Percentiles rank a stretch among this genome's conserved stretches.
Evolutionary conservation across 768 basidiomycete genomes (phyloP).

Genomic region (Boletus rex-veris): DNA sequence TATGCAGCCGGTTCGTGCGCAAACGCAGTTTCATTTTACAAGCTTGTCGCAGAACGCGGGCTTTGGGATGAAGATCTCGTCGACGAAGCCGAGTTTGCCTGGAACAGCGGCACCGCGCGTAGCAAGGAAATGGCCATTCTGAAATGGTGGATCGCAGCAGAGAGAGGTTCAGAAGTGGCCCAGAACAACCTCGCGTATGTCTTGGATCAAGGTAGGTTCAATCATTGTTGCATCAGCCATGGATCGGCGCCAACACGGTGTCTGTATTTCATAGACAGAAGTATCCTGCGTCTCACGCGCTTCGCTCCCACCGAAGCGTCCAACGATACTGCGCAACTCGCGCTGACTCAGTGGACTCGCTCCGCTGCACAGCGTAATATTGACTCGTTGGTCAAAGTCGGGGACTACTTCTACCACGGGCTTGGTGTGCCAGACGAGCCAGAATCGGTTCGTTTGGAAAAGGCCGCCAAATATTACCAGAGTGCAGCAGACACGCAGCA

Average conservation of each 20-base stretch:
- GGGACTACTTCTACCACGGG: slow-evolving; percentile 94
- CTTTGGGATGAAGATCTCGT: slow-evolving; percentile 81
- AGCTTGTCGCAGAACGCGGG: slow-evolving; percentile 88
- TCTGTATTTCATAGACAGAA: slow-evolving; percentile 50
- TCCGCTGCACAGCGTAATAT: slow-evolving; percentile 92
- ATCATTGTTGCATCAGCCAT: slow-evolving; percentile 28
- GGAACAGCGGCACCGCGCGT: slow-evolving; percentile 65
- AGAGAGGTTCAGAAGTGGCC: slow-evolving; percentile 86
- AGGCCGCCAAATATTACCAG: slow-evolving; percentile 92
- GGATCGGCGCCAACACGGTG: slow-evolving; percentile 23
- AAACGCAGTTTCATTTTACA: slow-evolving; percentile 89
- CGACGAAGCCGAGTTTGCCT: slow-evolving; percentile 73
- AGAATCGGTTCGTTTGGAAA: slow-evolving; percentile 67
- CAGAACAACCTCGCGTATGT: slow-evolving; percentile 95
- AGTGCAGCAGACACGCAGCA: slow-evolving; percentile 89
- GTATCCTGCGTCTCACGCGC: slow-evolving; percentile 61
- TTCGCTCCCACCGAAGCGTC: slow-evolving; percentile 71
- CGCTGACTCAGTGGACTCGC: slow-evolving; percentile 90
- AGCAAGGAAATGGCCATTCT: slow-evolving; percentile 84
- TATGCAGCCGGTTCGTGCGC: slow-evolving; percentile 75
- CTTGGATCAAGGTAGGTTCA: slow-evolving; percentile 76
- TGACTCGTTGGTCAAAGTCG: slow-evolving; percentile 97
- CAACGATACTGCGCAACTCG: slow-evolving; percentile 78
- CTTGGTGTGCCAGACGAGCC: slow-evolving; percentile 73
- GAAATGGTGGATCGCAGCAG: slow-evolving; percentile 93